Conservation (phyloP, 2,329 filamentous ascomycete species). For the Incumbomyces delicatus region DNA sequence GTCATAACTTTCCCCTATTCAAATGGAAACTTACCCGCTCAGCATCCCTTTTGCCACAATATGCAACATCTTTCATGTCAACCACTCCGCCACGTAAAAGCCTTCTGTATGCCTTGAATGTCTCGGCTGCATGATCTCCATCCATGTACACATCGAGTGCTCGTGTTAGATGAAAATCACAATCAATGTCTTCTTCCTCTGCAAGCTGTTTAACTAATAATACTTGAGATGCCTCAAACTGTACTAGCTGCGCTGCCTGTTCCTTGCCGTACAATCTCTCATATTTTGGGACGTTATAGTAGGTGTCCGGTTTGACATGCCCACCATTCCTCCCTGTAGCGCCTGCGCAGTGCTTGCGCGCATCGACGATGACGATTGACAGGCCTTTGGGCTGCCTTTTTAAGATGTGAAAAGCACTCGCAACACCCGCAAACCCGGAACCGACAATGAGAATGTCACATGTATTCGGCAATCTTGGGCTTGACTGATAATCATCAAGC, state of each 20-base stretch:
- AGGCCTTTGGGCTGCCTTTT: constrained; percentile 18
- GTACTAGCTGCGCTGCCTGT: constrained; percentile 29
- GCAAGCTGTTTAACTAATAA: constrained; percentile 30
- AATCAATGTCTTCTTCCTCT: constrained; percentile 33
- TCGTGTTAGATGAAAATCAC: constrained; percentile 32
- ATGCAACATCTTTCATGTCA: no score
- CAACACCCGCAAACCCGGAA: constrained; percentile 38
- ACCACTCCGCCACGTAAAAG: constrained; percentile 14
- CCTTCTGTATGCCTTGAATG: neutral
- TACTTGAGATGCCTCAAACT: constrained; percentile 33
- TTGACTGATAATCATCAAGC: neutral
- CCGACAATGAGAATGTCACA: constrained; percentile 41
- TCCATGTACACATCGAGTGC: constrained; percentile 32
- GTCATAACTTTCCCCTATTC: constrained; percentile 19
- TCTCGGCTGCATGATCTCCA: constrained; percentile 21
- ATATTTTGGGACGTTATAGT: constrained; percentile 23
- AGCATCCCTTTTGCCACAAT: constrained; percentile 25
- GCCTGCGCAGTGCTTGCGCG: constrained; percentile 25
- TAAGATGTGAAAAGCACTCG: constrained; percentile 35
- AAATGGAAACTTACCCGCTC: constrained; percentile 21
- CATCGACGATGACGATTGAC: constrained; percentile 25
- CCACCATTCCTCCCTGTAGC: constrained; percentile 30
- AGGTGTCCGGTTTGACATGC: constrained; percentile 24
- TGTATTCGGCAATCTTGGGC: constrained; percentile 26
- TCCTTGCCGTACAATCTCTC: constrained; percentile 27